phyloP scores from a whole-genome alignment of 257 asterid species.

The Capsicum rhomboideum region DNA sequence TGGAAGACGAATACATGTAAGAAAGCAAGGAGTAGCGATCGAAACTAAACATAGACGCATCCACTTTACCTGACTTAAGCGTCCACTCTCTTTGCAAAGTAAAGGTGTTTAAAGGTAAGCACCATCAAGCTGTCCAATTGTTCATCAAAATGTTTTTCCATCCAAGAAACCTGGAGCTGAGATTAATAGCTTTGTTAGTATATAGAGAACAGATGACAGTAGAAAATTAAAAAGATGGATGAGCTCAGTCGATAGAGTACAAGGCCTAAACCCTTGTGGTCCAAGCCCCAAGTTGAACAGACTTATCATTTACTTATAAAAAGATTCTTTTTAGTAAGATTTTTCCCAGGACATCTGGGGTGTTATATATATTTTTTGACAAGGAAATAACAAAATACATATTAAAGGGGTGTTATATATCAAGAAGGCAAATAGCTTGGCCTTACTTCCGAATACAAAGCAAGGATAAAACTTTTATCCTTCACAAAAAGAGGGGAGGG shows the following conservation, averaged over 20 bases:
- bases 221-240: not conserved
- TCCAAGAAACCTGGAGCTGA: slow-evolving; percentile 32
- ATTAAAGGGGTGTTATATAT: no score
- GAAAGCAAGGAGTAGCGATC: not conserved
- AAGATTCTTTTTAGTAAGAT: no score
- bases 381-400: no score
- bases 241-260: not conserved
- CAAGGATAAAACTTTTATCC: no score
- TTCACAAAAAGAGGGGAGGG: no score
- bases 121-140: slow-evolving; percentile 77
- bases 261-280: not conserved
- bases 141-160: slow-evolving; percentile 43
- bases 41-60: slow-evolving; percentile 3
- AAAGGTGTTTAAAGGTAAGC: slow-evolving; percentile 64
- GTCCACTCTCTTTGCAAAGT: slow-evolving; percentile 45
- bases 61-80: slow-evolving; percentile 44
- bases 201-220: not conserved
- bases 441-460: no score
- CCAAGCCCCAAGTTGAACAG: not conserved
- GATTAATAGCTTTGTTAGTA: slow-evolving; percentile 8
- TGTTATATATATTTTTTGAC: no score
- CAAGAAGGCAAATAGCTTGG: no score
- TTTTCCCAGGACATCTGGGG: no score
- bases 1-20: not conserved
- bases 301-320: not conserved